Percentiles rank a stretch among this genome's conserved stretches.
phyloP scores from a whole-genome alignment of 306 rosid species.

The Citrullus mucosospermus region DNA sequence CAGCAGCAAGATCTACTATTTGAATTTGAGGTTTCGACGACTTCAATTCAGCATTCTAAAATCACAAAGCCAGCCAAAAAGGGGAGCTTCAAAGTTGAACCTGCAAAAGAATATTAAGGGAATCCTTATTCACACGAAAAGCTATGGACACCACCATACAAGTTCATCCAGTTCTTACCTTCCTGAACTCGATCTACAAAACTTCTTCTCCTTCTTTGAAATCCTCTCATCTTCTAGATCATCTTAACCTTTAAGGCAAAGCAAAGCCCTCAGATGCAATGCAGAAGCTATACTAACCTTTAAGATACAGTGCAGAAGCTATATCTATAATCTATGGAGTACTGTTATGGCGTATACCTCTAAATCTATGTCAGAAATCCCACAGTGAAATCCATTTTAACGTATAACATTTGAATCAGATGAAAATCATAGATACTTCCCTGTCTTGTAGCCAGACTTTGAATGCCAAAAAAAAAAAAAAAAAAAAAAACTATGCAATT shows the following conservation, averaged over 20 bases:
- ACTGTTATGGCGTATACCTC: not conserved
- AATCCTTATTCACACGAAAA: not conserved
- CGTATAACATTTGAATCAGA: not conserved
- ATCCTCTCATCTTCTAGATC: not conserved
- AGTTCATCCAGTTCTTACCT: not conserved
- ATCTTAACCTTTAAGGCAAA: not conserved
- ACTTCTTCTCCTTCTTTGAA: not conserved
- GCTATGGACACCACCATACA: not conserved
- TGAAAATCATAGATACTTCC: not conserved
- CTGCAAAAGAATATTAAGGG: too few relatives aligned
- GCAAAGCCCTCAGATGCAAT: not conserved
- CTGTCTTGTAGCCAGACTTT: too few relatives aligned
- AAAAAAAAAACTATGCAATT: not conserved
- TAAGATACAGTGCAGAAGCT: not conserved
- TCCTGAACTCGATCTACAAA: not conserved
- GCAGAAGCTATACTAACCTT: not conserved
- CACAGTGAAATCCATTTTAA: not conserved
- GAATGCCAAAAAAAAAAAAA: too few relatives aligned
- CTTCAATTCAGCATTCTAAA: too few relatives aligned
- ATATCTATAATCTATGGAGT: not conserved
- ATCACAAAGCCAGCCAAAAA: too few relatives aligned
- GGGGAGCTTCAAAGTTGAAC: too few relatives aligned
- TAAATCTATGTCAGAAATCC: not conserved
- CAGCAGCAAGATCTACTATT: not conserved
- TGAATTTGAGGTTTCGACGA: too few relatives aligned